phyloP scores from a whole-genome alignment of 2,329 filamentous ascomycete species.

The Xylariaceae sp. region DNA sequence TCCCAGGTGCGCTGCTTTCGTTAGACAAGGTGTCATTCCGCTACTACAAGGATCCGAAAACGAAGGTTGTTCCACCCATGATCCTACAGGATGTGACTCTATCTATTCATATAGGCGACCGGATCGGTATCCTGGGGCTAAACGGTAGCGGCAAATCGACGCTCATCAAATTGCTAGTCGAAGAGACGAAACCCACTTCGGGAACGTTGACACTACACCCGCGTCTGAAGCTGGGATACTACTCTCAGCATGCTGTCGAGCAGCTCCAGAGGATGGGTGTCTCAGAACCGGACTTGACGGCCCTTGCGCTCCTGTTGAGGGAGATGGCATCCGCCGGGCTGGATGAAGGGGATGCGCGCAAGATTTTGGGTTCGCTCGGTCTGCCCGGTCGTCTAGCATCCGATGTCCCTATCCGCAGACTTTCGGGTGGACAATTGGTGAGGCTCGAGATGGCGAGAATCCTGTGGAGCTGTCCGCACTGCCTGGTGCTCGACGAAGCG shows the following conservation, averaged over 20 bases:
- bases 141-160: constrained; percentile 87
- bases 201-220: constrained; percentile 72
- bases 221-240: constrained; percentile 73
- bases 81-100: constrained; percentile 69
- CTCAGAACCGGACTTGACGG: constrained; percentile 61
- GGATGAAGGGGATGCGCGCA: constrained; percentile 71
- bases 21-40: constrained; percentile 72
- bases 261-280: constrained; percentile 63
- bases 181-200: constrained; percentile 60
- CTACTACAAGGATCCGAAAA: constrained; percentile 52
- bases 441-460: constrained; percentile 68
- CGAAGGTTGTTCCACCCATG: constrained; percentile 44
- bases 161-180: constrained; percentile 73
- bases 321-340: constrained; percentile 56
- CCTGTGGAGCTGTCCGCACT: constrained; percentile 72
- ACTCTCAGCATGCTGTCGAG: constrained; percentile 81
- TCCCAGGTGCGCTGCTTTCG: constrained; percentile 75
- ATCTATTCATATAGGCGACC: constrained; percentile 73
- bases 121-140: constrained; percentile 76
- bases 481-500: constrained; percentile 79
- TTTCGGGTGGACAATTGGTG: constrained; percentile 82
- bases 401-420: constrained; percentile 72
- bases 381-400: constrained; percentile 73
- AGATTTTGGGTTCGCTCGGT: constrained; percentile 70
- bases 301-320: constrained; percentile 65